These are phyloP conservation scores for Hydrangea macrophylla DNA, from an alignment of 148 eudicot species.

Conservation along the genomic window DNA sequence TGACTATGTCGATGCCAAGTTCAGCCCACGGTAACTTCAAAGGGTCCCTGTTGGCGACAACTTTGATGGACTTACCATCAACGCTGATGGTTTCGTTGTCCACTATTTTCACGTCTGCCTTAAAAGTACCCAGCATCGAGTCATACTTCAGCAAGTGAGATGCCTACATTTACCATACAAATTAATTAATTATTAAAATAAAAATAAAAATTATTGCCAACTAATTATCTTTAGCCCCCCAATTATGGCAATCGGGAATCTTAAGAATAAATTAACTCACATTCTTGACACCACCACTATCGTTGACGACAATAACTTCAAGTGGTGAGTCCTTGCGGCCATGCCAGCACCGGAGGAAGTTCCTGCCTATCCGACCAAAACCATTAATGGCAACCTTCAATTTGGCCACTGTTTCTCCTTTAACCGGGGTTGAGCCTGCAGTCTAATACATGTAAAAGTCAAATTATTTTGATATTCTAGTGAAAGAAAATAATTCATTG, in stretches of 20 bases:
- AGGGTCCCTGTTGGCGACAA: slow-evolving; percentile 93
- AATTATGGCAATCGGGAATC: not conserved
- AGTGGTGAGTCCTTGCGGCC: slow-evolving; percentile 91
- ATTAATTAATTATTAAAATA: not conserved
- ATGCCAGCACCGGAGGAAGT: slow-evolving; percentile 99
- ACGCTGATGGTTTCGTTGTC: slow-evolving; percentile 84
- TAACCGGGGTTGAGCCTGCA: slow-evolving; percentile 58
- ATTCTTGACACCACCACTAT: slow-evolving; percentile 97
- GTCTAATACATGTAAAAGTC: slow-evolving; percentile 29
- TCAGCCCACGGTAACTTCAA: slow-evolving; percentile 98
- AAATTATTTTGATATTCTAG: not conserved
- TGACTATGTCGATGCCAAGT: slow-evolving; percentile 93
- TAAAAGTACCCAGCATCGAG: slow-evolving; percentile 90
- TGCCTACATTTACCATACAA: slow-evolving; percentile 46
- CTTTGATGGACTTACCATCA: slow-evolving; percentile 89
- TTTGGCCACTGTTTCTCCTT: slow-evolving; percentile 71
- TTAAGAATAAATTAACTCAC: slow-evolving; percentile 40
- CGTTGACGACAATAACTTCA: slow-evolving; percentile 88
- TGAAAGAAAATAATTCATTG: not conserved
- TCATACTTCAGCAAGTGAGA: slow-evolving; percentile 98
- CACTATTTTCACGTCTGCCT: slow-evolving; percentile 89
- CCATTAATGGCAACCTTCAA: slow-evolving; percentile 99
- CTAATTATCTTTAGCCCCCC: too few species aligned
- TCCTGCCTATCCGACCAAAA: slow-evolving; percentile 97
- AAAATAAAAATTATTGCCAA: too few species aligned